Conservation (phyloP, 345 rosid genomes). For the Anacardium occidentale region DNA sequence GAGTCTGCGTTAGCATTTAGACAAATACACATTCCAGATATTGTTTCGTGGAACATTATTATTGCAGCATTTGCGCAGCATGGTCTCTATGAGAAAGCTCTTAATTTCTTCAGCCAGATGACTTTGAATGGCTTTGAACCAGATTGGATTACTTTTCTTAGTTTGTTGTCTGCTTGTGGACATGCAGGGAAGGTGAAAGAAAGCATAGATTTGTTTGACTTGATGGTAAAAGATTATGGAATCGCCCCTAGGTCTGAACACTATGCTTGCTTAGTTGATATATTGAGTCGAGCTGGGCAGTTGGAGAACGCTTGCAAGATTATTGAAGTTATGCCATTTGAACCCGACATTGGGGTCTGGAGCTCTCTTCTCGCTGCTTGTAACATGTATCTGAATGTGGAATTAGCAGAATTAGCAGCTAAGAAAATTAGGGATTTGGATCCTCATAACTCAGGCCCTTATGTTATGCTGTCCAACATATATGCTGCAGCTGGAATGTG, state of each 20-base stretch:
- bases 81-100: slow-evolving; percentile 26
- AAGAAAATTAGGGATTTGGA: slow-evolving; percentile 26
- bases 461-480: slow-evolving; percentile 33
- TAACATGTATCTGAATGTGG: slow-evolving; percentile 23
- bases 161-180: slow-evolving; percentile 32
- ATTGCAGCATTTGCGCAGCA: slow-evolving; percentile 32
- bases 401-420: slow-evolving; percentile 34
- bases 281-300: slow-evolving; percentile 36
- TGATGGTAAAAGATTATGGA: slow-evolving; percentile 25
- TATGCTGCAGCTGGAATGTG: slow-evolving; percentile 41
- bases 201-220: slow-evolving; percentile 23
- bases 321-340: slow-evolving; percentile 25
- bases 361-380: slow-evolving; percentile 36
- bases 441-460: slow-evolving; percentile 26
- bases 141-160: slow-evolving; percentile 35
- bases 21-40: slow-evolving; percentile 17
- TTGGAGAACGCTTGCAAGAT: slow-evolving; percentile 32
- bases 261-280: slow-evolving; percentile 33
- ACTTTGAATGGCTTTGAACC: slow-evolving; percentile 21
- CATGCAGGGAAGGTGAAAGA: slow-evolving; percentile 32
- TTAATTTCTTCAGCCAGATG: slow-evolving; percentile 25
- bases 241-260: slow-evolving; percentile 27
- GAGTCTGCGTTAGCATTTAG: slow-evolving; percentile 34
- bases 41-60: slow-evolving; percentile 35
- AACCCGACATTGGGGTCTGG: slow-evolving; percentile 26